Conservation (phyloP, 345 rosid genomes). For the Moringa oleifera region DNA sequence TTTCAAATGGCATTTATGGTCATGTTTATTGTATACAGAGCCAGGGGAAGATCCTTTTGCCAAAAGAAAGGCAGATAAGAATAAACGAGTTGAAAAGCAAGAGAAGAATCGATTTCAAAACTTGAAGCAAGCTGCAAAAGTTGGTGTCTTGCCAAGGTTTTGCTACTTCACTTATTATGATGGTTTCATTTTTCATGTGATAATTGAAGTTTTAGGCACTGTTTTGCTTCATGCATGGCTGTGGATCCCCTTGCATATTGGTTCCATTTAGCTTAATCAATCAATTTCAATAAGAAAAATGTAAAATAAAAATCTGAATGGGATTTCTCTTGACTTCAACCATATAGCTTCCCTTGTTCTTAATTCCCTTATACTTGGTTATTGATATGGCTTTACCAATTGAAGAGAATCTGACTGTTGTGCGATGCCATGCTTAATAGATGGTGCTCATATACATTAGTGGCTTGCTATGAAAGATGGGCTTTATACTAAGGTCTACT, state of each 20-base stretch:
- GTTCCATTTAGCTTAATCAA: too few relatives aligned
- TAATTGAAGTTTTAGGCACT: not conserved
- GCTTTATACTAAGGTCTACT: not conserved
- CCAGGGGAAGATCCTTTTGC: constrained; percentile 89
- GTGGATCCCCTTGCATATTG: not conserved
- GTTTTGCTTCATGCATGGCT: not conserved
- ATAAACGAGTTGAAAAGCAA: constrained; percentile 73
- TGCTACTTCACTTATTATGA: not conserved
- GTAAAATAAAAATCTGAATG: not conserved
- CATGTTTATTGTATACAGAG: constrained; percentile 35
- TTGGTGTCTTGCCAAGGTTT: constrained; percentile 88
- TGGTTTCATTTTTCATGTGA: not conserved
- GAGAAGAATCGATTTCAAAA: constrained; percentile 64
- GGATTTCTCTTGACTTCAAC: not conserved
- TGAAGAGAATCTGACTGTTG: not conserved
- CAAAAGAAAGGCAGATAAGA: constrained; percentile 66
- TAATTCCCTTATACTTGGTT: not conserved
- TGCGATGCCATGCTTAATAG: not conserved
- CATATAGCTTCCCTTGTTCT: not conserved
- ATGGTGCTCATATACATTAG: not conserved
- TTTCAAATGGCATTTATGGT: not conserved
- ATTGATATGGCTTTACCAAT: not conserved
- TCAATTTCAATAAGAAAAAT: not conserved
- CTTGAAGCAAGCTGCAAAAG: constrained; percentile 70
- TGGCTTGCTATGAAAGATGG: not conserved